These are phyloP conservation scores for Pyricularia sp. DNA, from an alignment of 2,329 filamentous ascomycete species.

Conservation along the genomic window DNA sequence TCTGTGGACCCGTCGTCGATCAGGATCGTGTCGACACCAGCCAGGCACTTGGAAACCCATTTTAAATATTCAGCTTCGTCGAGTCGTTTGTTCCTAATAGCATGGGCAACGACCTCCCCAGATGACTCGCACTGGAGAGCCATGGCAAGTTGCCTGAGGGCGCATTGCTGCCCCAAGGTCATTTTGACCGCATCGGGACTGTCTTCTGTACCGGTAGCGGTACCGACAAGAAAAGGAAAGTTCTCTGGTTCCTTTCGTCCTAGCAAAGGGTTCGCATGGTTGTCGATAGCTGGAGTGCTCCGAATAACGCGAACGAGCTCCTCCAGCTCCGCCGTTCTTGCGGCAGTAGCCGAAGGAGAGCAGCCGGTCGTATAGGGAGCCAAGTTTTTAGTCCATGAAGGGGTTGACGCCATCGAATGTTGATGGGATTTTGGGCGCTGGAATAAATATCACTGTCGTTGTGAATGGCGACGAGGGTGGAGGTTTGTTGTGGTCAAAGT, in stretches of 20 bases:
- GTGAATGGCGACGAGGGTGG: not conserved
- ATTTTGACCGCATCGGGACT: conserved; percentile 54
- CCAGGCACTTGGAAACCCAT: conserved; percentile 55
- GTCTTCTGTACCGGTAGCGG: conserved; percentile 62
- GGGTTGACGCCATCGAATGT: not conserved
- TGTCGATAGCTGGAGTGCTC: conserved; percentile 58
- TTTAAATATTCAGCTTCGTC: conserved; percentile 35
- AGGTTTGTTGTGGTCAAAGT: not conserved
- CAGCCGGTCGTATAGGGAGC: not conserved
- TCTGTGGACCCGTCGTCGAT: conserved; percentile 67
- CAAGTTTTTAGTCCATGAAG: not conserved
- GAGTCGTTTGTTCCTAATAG: conserved; percentile 28
- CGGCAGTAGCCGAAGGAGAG: not conserved
- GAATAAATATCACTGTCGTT: not conserved
- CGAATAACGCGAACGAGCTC: conserved; percentile 32
- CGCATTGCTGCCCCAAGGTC: conserved; percentile 61
- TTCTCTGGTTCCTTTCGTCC: conserved; percentile 35
- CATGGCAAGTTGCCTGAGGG: conserved; percentile 55
- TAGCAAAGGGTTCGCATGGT: conserved; percentile 63
- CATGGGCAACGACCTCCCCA: conserved; percentile 45
- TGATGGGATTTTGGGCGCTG: not conserved
- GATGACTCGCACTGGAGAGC: conserved; percentile 52
- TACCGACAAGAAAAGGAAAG: conserved; percentile 48
- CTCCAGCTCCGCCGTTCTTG: conserved; percentile 15
- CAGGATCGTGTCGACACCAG: conserved; percentile 62